Conservation (phyloP, 345 rosid genomes). For the Laguncularia racemosa region DNA sequence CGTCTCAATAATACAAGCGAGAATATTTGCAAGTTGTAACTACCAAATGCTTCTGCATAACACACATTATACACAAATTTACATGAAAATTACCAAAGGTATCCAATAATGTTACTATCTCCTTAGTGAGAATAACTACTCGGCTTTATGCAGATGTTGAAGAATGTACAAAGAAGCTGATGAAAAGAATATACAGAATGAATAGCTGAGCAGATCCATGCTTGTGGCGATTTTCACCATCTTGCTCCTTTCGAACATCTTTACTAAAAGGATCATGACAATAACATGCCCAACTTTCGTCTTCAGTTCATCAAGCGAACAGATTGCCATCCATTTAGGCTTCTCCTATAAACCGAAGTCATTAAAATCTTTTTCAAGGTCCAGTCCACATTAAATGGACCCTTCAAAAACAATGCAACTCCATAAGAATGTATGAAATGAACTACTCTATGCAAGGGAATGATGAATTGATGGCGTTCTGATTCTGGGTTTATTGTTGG, state of each 20-base stretch:
- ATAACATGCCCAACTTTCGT: conserved; percentile 94
- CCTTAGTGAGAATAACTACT: conserved; percentile 12
- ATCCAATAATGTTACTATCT: neutral
- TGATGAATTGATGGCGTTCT: too few relatives aligned
- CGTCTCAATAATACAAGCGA: too few relatives aligned
- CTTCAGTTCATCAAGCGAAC: conserved; percentile 80
- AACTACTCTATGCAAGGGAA: neutral
- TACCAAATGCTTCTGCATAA: too few relatives aligned
- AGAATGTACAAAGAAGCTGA: conserved; percentile 90
- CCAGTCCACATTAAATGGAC: neutral
- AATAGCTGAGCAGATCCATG: conserved; percentile 74
- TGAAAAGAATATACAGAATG: conserved; percentile 76
- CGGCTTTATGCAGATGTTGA: conserved; percentile 67
- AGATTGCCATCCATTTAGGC: conserved; percentile 94
- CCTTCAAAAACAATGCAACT: neutral
- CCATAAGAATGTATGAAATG: neutral
- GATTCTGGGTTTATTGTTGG: too few relatives aligned
- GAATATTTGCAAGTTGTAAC: too few relatives aligned
- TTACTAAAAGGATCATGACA: conserved; percentile 89
- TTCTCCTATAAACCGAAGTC: conserved; percentile 40
- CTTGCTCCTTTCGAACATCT: conserved; percentile 98
- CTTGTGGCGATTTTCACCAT: conserved; percentile 81
- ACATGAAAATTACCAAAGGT: neutral
- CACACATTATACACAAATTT: neutral
- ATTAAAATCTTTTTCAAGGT: neutral